Evolutionary conservation across 1,284 basidiomycete species (phyloP).

Genomic region (Irpex lacteus): DNA sequence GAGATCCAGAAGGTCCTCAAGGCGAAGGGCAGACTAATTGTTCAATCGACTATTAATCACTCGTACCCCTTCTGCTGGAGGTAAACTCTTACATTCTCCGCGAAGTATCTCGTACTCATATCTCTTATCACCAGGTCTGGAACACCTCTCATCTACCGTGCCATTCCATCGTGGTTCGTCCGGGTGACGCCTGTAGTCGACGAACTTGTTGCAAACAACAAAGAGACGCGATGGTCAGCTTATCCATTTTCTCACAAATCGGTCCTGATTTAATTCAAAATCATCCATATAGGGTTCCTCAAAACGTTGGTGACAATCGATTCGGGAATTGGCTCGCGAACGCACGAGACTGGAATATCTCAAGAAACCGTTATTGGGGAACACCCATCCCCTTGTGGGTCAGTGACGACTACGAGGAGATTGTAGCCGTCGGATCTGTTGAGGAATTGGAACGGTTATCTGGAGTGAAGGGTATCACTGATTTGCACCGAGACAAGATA

Average conservation of each 20-base stretch:
- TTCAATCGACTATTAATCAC: constrained; percentile 86
- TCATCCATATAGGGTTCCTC: constrained; percentile 71
- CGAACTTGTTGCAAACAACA: constrained; percentile 88
- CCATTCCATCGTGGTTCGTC: constrained; percentile 96
- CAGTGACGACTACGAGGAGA: constrained; percentile 90
- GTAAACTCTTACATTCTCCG: constrained; percentile 37
- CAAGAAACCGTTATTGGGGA: constrained; percentile 99
- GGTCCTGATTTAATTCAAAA: not conserved
- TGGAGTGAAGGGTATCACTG: constrained; percentile 84
- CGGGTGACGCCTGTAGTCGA: constrained; percentile 85
- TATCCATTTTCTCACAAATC: not conserved
- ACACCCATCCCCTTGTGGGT: constrained; percentile 98
- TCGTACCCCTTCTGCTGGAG: constrained; percentile 98
- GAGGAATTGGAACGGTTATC: constrained; percentile 87
- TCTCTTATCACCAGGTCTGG: constrained; percentile 60
- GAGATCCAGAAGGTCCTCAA: constrained; percentile 93
- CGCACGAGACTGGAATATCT: constrained; percentile 98
- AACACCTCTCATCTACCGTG: constrained; percentile 95
- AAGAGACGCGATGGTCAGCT: constrained; percentile 83
- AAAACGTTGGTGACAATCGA: constrained; percentile 85
- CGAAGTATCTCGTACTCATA: constrained; percentile 5
- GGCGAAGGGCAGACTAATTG: constrained; percentile 84
- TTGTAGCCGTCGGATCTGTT: constrained; percentile 88
- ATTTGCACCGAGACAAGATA: constrained; percentile 93
- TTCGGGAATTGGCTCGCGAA: constrained; percentile 98